phyloP scores from a whole-genome alignment of 371 early-diverging fungal species.

The Mortierella polycephala region DNA sequence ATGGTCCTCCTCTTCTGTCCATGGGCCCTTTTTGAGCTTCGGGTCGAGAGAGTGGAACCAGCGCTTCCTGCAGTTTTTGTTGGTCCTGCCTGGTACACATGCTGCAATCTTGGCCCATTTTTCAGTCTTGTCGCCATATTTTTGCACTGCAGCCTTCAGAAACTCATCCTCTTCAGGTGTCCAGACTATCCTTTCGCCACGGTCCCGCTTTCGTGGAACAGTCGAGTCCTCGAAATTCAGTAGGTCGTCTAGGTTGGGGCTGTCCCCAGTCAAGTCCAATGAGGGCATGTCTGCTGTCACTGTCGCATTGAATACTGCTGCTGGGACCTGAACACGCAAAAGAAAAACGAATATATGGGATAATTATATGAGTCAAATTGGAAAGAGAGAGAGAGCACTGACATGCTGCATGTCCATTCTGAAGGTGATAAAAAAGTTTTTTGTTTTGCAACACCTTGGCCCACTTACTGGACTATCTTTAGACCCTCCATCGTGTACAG shows the following conservation, averaged over 20 bases:
- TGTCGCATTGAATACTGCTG: constrained; percentile 28
- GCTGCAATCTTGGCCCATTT: constrained; percentile 86
- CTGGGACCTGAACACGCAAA: constrained; percentile 18
- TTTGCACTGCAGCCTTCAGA: constrained; percentile 74
- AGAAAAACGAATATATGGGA: not conserved
- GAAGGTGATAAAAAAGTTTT: not conserved
- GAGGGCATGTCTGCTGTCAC: constrained; percentile 30
- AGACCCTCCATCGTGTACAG: constrained; percentile 23
- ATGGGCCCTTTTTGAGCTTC: constrained; percentile 78
- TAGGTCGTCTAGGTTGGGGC: constrained; percentile 17
- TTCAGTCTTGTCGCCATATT: constrained; percentile 83
- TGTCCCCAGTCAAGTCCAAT: constrained; percentile 35
- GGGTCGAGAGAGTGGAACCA: constrained; percentile 90
- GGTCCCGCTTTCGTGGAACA: constrained; percentile 31
- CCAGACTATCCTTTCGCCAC: constrained; percentile 65
- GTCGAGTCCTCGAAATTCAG: constrained; percentile 17
- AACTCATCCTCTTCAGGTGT: constrained; percentile 80
- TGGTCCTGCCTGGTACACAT: constrained; percentile 83
- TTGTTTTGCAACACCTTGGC: not conserved
- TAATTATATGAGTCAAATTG: not conserved
- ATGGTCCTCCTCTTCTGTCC: constrained; percentile 84
- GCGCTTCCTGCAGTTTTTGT: constrained; percentile 84
- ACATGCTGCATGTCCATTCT: not conserved
- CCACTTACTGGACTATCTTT: constrained; percentile 27
- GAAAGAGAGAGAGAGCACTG: not conserved